Evolutionary conservation across 495 filamentous ascomycete species (phyloP).

Genomic region (Neurospora hispaniola): DNA sequence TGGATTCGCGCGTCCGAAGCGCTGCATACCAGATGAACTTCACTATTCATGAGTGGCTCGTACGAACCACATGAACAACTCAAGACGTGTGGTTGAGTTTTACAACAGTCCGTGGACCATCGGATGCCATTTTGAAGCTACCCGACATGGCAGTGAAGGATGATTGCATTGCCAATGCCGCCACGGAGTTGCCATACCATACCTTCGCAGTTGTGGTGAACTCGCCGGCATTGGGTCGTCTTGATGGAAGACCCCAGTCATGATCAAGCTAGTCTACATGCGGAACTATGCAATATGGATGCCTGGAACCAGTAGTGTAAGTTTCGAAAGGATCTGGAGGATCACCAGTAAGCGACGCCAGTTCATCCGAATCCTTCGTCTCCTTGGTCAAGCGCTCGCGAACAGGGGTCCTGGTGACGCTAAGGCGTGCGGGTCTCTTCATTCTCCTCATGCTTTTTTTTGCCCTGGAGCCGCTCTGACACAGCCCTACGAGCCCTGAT

Average conservation of each 20-base stretch:
- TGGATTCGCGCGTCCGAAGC: background rate
- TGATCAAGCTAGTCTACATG: background rate
- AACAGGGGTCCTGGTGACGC: background rate
- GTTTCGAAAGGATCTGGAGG: background rate
- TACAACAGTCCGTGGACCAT: background rate
- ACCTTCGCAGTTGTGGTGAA: background rate
- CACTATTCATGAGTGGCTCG: background rate
- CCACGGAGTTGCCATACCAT: background rate
- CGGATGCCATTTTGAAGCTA: background rate
- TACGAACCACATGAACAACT: background rate
- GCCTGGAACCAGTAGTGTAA: background rate
- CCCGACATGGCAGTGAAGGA: background rate
- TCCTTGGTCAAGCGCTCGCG: background rate
- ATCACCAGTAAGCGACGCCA: background rate
- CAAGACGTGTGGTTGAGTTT: background rate
- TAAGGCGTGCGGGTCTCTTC: background rate
- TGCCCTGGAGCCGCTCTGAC: background rate
- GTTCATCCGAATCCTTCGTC: background rate
- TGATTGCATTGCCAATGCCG: background rate
- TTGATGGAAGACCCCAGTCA: background rate
- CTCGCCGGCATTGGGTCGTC: background rate
- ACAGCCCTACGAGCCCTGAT: slow-evolving; percentile 10
- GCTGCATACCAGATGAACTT: background rate
- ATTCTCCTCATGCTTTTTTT: background rate
- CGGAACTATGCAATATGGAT: background rate